Evolutionary conservation across 306 rosid species (phyloP).

Genomic region (Purshia tridentata): DNA sequence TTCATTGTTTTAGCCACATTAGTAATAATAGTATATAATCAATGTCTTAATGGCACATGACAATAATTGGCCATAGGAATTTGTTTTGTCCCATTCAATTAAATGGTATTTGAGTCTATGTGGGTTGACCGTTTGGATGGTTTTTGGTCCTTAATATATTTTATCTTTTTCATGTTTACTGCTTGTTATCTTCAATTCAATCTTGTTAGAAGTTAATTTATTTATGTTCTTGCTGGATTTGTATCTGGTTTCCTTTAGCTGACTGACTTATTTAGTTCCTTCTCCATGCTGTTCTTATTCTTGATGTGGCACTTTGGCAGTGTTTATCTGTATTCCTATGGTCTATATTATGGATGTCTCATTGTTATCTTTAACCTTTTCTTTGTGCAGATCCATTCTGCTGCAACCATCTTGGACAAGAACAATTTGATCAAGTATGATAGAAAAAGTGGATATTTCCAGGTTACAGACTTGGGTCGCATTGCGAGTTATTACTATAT

Average conservation of each 20-base stretch:
- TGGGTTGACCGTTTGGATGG: not conserved
- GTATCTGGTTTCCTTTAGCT: not conserved
- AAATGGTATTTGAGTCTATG: not conserved
- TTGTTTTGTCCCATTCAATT: not conserved
- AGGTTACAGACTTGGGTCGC: constrained; percentile 96
- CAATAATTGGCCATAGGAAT: not conserved
- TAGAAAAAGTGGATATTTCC: constrained; percentile 93
- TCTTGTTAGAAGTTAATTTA: not conserved
- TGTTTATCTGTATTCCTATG: not conserved
- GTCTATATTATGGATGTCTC: constrained; percentile 16
- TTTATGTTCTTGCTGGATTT: not conserved
- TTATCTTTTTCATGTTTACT: not conserved
- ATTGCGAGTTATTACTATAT: constrained; percentile 95
- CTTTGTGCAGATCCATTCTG: constrained; percentile 80
- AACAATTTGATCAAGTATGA: constrained; percentile 91
- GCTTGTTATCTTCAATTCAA: not conserved
- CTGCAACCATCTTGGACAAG: constrained; percentile 77
- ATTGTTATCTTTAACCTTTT: constrained; percentile 8
- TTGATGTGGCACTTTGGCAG: not conserved
- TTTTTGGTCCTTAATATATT: not conserved
- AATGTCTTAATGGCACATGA: not conserved
- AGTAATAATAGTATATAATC: not conserved
- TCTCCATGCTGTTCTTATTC: not conserved
- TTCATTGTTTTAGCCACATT: not conserved
- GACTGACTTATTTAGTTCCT: not conserved